phyloP scores from a whole-genome alignment of 2,329 filamentous ascomycete genomes.

The Rhynchosporium secalis region DNA sequence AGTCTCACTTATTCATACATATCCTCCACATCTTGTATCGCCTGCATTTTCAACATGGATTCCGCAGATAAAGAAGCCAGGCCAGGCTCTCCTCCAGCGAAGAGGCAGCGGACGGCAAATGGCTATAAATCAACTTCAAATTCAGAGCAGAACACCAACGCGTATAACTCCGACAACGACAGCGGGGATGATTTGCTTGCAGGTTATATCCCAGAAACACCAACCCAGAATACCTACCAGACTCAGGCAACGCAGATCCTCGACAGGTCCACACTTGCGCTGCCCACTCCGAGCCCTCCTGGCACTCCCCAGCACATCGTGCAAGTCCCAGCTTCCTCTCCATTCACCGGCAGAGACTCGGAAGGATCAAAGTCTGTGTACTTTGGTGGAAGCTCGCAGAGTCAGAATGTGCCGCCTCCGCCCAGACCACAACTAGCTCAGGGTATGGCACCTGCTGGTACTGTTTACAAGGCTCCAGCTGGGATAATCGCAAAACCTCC shows the following conservation, averaged over 20 bases:
- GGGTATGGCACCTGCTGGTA: slow-evolving; percentile 75
- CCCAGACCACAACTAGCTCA: slow-evolving; percentile 46
- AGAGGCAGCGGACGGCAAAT: slow-evolving; percentile 38
- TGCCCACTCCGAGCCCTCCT: slow-evolving; percentile 37
- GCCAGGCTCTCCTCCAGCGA: slow-evolving; percentile 35
- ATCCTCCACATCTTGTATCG: background rate
- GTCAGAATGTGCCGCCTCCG: background rate
- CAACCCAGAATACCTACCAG: slow-evolving; percentile 34
- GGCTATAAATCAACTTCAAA: slow-evolving; percentile 37
- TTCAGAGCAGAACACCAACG: slow-evolving; percentile 29
- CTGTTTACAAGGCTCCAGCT: slow-evolving; percentile 59
- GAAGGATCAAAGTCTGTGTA: slow-evolving; percentile 12
- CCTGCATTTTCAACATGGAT: slow-evolving; percentile 25
- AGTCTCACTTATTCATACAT: background rate
- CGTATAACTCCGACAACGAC: slow-evolving; percentile 45
- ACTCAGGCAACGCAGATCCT: slow-evolving; percentile 45
- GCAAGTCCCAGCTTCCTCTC: slow-evolving; percentile 90
- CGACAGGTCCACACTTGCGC: slow-evolving; percentile 33
- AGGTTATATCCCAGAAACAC: slow-evolving; percentile 43
- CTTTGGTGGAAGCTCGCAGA: slow-evolving; percentile 6
- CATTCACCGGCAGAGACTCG: slow-evolving; percentile 42
- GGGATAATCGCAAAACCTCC: slow-evolving; percentile 41
- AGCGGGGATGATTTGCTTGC: slow-evolving; percentile 50
- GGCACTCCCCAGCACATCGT: slow-evolving; percentile 47
- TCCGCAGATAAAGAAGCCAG: slow-evolving; percentile 24